A percentile compares a stretch with the other conserved stretches of the same genome.
Conservation (phyloP, 176 grass and related monocot species). For the Eragrostis nindensis region DNA sequence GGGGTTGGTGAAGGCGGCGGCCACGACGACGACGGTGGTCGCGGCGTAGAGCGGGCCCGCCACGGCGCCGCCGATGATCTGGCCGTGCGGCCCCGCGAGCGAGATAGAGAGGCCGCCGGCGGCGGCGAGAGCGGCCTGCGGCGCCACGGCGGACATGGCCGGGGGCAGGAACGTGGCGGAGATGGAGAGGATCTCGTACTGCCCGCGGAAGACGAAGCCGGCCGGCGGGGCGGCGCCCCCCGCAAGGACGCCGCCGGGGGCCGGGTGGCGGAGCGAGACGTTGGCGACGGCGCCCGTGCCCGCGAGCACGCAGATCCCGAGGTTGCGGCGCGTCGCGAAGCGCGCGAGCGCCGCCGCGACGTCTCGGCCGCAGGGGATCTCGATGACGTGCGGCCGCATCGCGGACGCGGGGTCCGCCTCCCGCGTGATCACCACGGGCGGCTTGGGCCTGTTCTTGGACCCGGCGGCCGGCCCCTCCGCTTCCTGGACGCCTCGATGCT, state of each 20-base stretch:
- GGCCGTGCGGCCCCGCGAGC: slow-evolving; percentile 86
- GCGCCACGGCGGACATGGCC: slow-evolving; percentile 49
- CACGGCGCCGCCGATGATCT: slow-evolving; percentile 80
- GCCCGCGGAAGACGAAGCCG: slow-evolving; percentile 74
- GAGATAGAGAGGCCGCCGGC: slow-evolving; percentile 67
- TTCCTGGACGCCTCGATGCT: slow-evolving; percentile 79
- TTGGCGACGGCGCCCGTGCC: slow-evolving; percentile 77
- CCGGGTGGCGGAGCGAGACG: slow-evolving; percentile 68
- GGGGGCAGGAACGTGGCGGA: slow-evolving; percentile 85
- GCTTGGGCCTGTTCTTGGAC: slow-evolving; percentile 96
- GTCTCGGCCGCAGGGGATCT: slow-evolving; percentile 83
- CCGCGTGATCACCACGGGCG: slow-evolving; percentile 86
- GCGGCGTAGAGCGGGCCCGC: slow-evolving; percentile 74
- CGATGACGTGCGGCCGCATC: slow-evolving; percentile 90
- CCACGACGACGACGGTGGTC: slow-evolving; percentile 69
- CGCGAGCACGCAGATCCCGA: slow-evolving; percentile 81
- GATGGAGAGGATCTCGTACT: slow-evolving; percentile 84
- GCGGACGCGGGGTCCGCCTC: slow-evolving; percentile 65
- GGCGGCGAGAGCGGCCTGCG: slow-evolving; percentile 43
- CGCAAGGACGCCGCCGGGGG: neutral
- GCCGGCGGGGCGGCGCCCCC: neutral
- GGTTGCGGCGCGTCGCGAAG: slow-evolving; percentile 59
- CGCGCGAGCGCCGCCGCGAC: slow-evolving; percentile 64
- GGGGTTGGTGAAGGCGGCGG: slow-evolving; percentile 80
- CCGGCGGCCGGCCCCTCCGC: slow-evolving; percentile 72